A percentile compares a stretch with the other conserved stretches of the same genome.
Conservation (phyloP, 352 stramenopile genomes). For the Phytophthora multivora region DNA sequence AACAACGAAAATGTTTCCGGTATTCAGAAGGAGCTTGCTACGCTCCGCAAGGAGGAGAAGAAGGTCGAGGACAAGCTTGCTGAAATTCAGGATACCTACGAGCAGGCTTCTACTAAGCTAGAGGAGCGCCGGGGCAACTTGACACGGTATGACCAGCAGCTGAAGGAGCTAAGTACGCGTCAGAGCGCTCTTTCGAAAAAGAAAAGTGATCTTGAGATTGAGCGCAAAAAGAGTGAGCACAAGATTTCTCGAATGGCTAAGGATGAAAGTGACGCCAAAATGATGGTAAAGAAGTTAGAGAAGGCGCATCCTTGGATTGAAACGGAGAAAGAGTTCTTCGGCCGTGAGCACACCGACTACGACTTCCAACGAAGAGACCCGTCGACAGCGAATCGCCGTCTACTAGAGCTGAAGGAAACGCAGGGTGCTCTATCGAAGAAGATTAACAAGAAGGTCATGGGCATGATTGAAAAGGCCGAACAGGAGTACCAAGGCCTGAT, state of each 20-base stretch:
- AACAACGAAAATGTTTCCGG: slow-evolving; percentile 53
- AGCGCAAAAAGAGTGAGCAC: slow-evolving; percentile 95
- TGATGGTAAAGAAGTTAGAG: slow-evolving; percentile 91
- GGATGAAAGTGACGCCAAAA: slow-evolving; percentile 91
- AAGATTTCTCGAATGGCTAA: slow-evolving; percentile 93
- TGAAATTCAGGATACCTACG: slow-evolving; percentile 67
- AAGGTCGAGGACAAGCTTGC: slow-evolving; percentile 72
- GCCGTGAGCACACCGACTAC: slow-evolving; percentile 96
- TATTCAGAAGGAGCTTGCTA: slow-evolving; percentile 67
- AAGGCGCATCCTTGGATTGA: slow-evolving; percentile 98
- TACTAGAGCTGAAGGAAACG: slow-evolving; percentile 93
- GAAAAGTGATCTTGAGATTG: slow-evolving; percentile 90
- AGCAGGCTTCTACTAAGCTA: slow-evolving; percentile 64
- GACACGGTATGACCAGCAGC: slow-evolving; percentile 90
- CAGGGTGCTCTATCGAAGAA: slow-evolving; percentile 96
- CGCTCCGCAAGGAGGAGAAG: slow-evolving; percentile 67
- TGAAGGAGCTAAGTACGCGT: slow-evolving; percentile 88
- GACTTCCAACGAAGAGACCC: slow-evolving; percentile 95
- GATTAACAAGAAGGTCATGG: slow-evolving; percentile 99
- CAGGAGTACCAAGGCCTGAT: slow-evolving; percentile 98
- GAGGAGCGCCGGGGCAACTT: slow-evolving; percentile 73
- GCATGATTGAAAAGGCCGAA: slow-evolving; percentile 99
- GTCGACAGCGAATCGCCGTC: slow-evolving; percentile 78
- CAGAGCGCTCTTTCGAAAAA: slow-evolving; percentile 85
- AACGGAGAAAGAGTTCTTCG: slow-evolving; percentile 97